Evolutionary conservation across 371 early-diverging fungal genomes (phyloP).

Genomic region (Mortierella polycephala): DNA sequence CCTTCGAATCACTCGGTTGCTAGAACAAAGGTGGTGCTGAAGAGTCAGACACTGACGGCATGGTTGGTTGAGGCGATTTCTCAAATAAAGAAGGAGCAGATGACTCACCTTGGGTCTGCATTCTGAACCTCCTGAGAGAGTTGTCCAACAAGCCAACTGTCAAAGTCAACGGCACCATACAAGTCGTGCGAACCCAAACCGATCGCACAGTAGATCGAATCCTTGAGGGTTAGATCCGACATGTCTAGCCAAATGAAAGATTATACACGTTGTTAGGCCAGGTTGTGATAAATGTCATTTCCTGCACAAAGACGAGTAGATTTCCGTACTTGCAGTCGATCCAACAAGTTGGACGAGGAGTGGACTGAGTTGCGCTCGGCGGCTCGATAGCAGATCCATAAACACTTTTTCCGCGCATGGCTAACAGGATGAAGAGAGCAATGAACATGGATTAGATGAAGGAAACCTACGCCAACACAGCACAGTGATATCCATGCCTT

Average conservation of each 20-base stretch:
- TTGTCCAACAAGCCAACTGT: constrained; percentile 73
- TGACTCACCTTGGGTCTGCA: constrained; percentile 59
- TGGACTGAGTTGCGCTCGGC: constrained; percentile 73
- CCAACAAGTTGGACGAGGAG: constrained; percentile 71
- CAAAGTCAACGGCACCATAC: constrained; percentile 87
- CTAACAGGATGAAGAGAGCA: constrained; percentile 46
- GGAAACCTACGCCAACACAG: neutral
- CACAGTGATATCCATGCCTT: neutral
- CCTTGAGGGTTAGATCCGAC: constrained; percentile 75
- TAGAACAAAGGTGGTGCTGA: constrained; percentile 17
- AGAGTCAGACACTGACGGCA: no score
- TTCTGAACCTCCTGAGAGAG: constrained; percentile 66
- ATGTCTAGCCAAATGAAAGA: constrained; percentile 47
- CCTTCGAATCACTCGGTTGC: constrained; percentile 73
- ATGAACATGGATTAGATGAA: neutral
- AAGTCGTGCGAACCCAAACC: constrained; percentile 87
- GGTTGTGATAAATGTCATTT: neutral
- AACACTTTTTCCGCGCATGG: constrained; percentile 88
- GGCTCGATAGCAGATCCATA: constrained; percentile 76
- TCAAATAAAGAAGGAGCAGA: constrained; percentile 17
- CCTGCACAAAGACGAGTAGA: neutral
- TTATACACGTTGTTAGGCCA: neutral
- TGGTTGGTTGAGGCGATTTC: constrained; percentile 50
- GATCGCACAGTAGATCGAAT: constrained; percentile 85
- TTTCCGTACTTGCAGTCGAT: constrained; percentile 65